Percentiles rank a stretch among this genome's conserved stretches.
Conservation (phyloP, 108 stramenopile species). For the Hondaea fermentalgiana region DNA sequence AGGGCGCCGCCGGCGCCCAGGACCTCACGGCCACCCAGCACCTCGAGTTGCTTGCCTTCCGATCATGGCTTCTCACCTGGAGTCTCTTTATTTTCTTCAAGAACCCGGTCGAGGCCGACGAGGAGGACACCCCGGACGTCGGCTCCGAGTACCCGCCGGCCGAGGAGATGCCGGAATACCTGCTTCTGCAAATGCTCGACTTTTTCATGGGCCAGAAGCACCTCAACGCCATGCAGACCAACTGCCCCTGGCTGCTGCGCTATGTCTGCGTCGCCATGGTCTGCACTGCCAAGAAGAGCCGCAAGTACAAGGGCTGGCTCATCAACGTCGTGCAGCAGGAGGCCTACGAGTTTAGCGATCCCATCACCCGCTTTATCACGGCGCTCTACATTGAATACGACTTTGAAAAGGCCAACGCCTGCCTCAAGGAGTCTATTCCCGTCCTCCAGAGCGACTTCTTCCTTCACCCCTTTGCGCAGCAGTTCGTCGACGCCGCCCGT, state of each 20-base stretch:
- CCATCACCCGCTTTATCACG: conserved; percentile 92
- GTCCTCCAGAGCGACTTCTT: conserved; percentile 90
- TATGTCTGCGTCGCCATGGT: conserved; percentile 94
- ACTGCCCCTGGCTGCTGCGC: conserved; percentile 91
- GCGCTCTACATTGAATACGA: conserved; percentile 91
- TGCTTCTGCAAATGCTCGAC: conserved; percentile 74
- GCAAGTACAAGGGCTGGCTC: conserved; percentile 73
- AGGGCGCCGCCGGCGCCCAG: not conserved
- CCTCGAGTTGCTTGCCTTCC: conserved; percentile 80
- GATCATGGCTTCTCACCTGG: conserved; percentile 98
- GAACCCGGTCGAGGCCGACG: conserved; percentile 47
- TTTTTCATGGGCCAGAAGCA: conserved; percentile 65
- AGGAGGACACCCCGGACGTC: not conserved
- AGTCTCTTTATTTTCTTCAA: conserved; percentile 95
- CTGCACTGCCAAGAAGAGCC: conserved; percentile 74
- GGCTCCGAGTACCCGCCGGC: not conserved
- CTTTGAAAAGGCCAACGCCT: conserved; percentile 88
- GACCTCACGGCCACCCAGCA: conserved; percentile 28
- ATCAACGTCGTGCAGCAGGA: conserved; percentile 77
- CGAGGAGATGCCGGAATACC: conserved; percentile 42
- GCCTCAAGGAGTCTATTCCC: conserved; percentile 67
- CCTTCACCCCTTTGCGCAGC: conserved; percentile 66
- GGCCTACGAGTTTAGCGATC: conserved; percentile 79
- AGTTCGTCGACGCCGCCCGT: conserved; percentile 93
- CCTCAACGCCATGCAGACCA: conserved; percentile 92